phyloP scores from a whole-genome alignment of 192 early-diverging fungal species.

The Jimgerdemannia lactiflua region DNA sequence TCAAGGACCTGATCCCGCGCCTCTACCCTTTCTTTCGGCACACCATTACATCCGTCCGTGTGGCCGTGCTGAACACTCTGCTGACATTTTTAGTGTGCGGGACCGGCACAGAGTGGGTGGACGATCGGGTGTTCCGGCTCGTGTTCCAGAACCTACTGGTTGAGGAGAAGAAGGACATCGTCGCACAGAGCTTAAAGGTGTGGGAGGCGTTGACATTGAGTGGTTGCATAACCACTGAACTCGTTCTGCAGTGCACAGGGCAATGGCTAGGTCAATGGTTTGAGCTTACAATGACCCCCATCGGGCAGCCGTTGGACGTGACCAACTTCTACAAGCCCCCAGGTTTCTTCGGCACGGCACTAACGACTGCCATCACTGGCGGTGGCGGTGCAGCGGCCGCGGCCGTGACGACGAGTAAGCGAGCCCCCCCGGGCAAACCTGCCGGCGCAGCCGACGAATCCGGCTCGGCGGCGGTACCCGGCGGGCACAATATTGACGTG shows the following conservation, averaged over 20 bases:
- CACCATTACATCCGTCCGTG: constrained; percentile 79
- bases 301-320: constrained; percentile 73
- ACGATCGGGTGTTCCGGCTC: constrained; percentile 67
- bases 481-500: constrained; percentile 75
- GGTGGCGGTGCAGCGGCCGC: constrained; percentile 2
- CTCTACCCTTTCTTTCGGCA: constrained; percentile 96
- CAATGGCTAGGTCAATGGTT: constrained; percentile 59
- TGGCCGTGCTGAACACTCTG: constrained; percentile 79
- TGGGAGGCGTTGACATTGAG: constrained; percentile 59
- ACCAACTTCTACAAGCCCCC: constrained; percentile 40
- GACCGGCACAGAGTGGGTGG: constrained; percentile 60
- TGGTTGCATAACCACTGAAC: constrained; percentile 12
- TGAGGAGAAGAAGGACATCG: constrained; percentile 72
- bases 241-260: constrained; percentile 24
- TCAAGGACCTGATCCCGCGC: constrained; percentile 74
- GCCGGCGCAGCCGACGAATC: constrained; percentile 28
- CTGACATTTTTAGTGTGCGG: constrained; percentile 64
- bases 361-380: not conserved
- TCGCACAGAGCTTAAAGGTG: constrained; percentile 54
- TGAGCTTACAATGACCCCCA: constrained; percentile 74
- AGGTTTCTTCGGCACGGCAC: constrained; percentile 34
- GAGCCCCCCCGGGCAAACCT: not conserved
- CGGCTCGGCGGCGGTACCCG: constrained; percentile 17
- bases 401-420: constrained; percentile 4
- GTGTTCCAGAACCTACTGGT: constrained; percentile 93